These are phyloP conservation scores for Debaryomyces subglobosus DNA, from an alignment of 1,139 yeast species.

Conservation along the genomic window DNA sequence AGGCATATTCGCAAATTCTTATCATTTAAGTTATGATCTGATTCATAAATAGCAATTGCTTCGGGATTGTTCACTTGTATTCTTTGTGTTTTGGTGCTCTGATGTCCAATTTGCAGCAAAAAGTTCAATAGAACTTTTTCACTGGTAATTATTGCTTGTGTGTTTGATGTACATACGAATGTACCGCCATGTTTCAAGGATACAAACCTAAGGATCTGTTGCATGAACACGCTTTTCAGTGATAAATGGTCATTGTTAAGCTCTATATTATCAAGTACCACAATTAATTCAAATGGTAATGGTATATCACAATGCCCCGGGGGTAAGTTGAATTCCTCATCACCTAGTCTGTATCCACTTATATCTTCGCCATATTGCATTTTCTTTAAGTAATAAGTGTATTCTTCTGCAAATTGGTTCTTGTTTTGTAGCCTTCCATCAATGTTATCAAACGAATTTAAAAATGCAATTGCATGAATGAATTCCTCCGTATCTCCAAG, in stretches of 20 bases:
- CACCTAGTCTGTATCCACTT: neutral
- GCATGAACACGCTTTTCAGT: conserved; percentile 33
- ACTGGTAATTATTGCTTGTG: conserved; percentile 10
- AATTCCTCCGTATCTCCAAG: conserved; percentile 18
- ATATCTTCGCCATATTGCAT: neutral
- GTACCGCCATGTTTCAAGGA: conserved; percentile 48
- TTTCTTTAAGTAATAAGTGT: neutral
- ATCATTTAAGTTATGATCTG: neutral
- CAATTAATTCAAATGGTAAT: conserved; percentile 19
- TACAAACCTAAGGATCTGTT: conserved; percentile 56
- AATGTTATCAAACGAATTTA: conserved; percentile 12
- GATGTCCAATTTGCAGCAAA: conserved; percentile 5
- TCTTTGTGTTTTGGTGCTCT: neutral
- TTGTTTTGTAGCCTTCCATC: neutral
- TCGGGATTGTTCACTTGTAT: neutral
- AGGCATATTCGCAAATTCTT: conserved; percentile 18
- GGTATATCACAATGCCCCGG: conserved; percentile 26
- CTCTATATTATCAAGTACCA: conserved; percentile 21
- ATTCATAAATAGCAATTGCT: conserved; percentile 15
- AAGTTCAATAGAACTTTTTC: conserved; percentile 3
- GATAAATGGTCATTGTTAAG: conserved; percentile 24
- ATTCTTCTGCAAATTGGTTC: conserved; percentile 1
- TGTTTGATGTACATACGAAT: conserved; percentile 24
- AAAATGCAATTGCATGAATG: conserved; percentile 17
- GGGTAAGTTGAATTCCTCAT: conserved; percentile 2